Evolutionary conservation across 345 rosid species (phyloP).

Genomic region (Acer negundo): DNA sequence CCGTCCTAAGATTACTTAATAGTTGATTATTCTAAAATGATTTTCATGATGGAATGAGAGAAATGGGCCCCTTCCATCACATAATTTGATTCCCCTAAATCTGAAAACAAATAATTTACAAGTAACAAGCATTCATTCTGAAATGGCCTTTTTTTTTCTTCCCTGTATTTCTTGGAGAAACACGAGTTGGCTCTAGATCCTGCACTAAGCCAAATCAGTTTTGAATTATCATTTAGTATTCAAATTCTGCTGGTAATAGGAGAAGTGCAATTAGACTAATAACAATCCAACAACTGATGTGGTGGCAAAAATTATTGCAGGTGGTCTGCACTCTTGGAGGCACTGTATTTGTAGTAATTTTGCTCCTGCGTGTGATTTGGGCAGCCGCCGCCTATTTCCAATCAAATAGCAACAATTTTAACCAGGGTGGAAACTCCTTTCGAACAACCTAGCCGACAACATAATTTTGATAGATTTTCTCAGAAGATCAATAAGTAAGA

Average conservation of each 20-base stretch:
- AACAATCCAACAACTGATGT: background rate
- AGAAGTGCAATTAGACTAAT: background rate
- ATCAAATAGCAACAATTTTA: conserved; percentile 45
- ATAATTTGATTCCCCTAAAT: background rate
- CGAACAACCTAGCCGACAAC: conserved; percentile 34
- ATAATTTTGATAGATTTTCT: conserved; percentile 1
- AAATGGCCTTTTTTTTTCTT: background rate
- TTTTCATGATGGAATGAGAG: background rate
- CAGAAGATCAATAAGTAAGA: conserved; percentile 8
- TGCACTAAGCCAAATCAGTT: background rate
- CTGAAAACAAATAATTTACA: background rate
- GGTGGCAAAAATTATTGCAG: conserved; percentile 30
- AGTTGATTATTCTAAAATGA: background rate
- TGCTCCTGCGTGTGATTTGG: conserved; percentile 66
- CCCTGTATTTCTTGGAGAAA: background rate
- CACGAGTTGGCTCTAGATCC: background rate
- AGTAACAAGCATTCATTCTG: background rate
- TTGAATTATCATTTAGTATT: background rate
- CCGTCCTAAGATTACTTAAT: background rate
- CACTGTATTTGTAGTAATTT: conserved; percentile 59
- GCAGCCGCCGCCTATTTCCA: conserved; percentile 62
- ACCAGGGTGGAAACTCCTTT: conserved; percentile 39
- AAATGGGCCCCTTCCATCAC: background rate
- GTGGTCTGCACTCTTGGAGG: conserved; percentile 77
- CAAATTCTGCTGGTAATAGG: background rate